phyloP scores from a whole-genome alignment of 2,329 filamentous ascomycete genomes.

The Akanthomyces lecanii region DNA sequence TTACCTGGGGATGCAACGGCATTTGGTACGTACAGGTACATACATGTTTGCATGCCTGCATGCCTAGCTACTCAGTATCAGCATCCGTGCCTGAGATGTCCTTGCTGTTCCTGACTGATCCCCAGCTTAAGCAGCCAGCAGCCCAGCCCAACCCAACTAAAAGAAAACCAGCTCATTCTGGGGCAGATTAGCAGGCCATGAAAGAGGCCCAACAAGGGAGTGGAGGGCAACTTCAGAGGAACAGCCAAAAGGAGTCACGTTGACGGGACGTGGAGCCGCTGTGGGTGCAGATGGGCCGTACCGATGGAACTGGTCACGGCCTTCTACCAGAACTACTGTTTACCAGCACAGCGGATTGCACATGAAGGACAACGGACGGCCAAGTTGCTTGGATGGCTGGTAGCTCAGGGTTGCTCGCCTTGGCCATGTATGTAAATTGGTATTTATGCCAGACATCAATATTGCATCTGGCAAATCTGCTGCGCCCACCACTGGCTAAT shows the following conservation, averaged over 20 bases:
- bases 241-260: not conserved
- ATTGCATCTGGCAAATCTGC: not conserved
- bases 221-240: not conserved
- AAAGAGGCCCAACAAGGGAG: not conserved
- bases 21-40: not conserved
- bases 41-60: no score
- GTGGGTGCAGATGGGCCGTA: slow-evolving; percentile 12
- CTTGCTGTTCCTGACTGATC: not conserved
- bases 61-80: not conserved
- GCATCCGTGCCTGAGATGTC: not conserved
- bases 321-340: not conserved
- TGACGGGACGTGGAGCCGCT: slow-evolving; percentile 14
- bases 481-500: not conserved
- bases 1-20: not conserved
- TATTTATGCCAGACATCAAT: no score
- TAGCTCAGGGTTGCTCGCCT: no score
- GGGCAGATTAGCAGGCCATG: not conserved
- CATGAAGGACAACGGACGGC: no score
- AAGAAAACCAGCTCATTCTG: not conserved
- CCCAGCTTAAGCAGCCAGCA: not conserved
- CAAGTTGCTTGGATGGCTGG: no score
- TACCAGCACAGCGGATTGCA: no score
- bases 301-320: slow-evolving; percentile 2
- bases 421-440: no score
- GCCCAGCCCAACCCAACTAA: not conserved